Evolutionary conservation across 2,329 filamentous ascomycete genomes (phyloP), one percentile per base, ranked within the genome.

Genomic region (Daldinia sp.): DNA sequence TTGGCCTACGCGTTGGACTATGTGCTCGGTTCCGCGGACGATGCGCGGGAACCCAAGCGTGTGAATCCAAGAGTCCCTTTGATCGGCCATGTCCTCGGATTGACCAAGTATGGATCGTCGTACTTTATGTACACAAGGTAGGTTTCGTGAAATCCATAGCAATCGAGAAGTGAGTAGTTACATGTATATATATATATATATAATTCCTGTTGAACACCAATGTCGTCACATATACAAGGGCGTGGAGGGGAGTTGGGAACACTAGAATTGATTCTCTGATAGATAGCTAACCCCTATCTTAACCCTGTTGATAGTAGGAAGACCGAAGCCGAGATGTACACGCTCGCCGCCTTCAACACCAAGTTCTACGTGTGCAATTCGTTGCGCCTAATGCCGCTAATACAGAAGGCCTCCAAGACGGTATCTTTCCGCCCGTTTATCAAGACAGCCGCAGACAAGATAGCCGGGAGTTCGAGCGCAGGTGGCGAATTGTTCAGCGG

Each of bases 341-440:
- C 44, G 13, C 23, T 48, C 13, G 4, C 44, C 23, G 2, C 28
- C 15, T 6, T 48, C 23, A 28, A 48, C 44, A 28, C 23, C 44
- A 48, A 48, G 23, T 2, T 48, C 23, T 48, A 48, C 23, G 44
- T 48, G 44, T 28, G 23, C 44, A 48, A 48, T n/a, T 48, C 44
- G 23, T n/a, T 48, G 12, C 44, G 44, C 23, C 44, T 48, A 12
- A 28, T 48, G 23, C 44, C 44, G 1, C 10, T 48, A 12, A 48
- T 48, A 12, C 44, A 48, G 20, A 48, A 28, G 23, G 23, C 12
- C 13, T 48, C 23, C 13, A 28, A 15, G 23, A 48, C 44, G 23
- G 5, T 48, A 23, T 48, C 44, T 12, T 48, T 48, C 23, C 44
- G 23, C 4, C 44, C 44, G 23, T 48, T 28, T 15, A 10, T 28